These are phyloP conservation scores for Amanita pallidorosea DNA, from an alignment of 768 basidiomycete species.

Conservation along the genomic window DNA sequence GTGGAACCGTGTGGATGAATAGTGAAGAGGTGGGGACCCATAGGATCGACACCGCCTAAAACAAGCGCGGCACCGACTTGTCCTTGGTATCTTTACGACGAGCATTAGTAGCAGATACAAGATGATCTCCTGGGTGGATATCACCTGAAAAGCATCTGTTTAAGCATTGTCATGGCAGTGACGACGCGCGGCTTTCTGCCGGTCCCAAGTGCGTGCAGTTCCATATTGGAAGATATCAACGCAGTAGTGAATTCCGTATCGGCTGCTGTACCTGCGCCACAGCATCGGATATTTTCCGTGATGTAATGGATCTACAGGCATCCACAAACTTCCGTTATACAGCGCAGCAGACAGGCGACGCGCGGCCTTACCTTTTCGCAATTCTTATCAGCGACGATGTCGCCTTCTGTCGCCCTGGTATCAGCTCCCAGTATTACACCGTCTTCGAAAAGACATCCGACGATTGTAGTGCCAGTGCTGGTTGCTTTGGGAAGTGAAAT, in stretches of 20 bases:
- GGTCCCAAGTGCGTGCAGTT: slow-evolving; percentile 82
- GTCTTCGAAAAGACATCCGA: slow-evolving; percentile 87
- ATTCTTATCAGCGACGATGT: slow-evolving; percentile 97
- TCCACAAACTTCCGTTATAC: background rate
- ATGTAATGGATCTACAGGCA: slow-evolving; percentile 72
- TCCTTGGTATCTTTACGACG: slow-evolving; percentile 67
- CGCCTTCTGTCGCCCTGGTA: slow-evolving; percentile 89
- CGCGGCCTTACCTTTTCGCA: slow-evolving; percentile 91
- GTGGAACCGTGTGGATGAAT: slow-evolving; percentile 96
- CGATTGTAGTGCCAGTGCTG: slow-evolving; percentile 95
- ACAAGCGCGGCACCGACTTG: slow-evolving; percentile 93
- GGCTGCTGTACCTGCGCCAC: slow-evolving; percentile 98
- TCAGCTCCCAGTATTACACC: slow-evolving; percentile 95
- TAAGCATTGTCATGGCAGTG: slow-evolving; percentile 98
- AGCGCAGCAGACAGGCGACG: background rate
- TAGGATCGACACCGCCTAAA: slow-evolving; percentile 90
- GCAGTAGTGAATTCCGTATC: slow-evolving; percentile 95
- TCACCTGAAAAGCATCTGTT: slow-evolving; percentile 90
- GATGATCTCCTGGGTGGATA: slow-evolving; percentile 10
- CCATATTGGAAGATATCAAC: slow-evolving; percentile 92
- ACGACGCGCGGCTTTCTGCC: slow-evolving; percentile 90
- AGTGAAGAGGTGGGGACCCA: slow-evolving; percentile 92
- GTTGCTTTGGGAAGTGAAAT: slow-evolving; percentile 73
- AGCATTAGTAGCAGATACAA: background rate
- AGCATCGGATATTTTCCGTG: slow-evolving; percentile 91